A percentile compares a stretch with the other conserved stretches of the same genome.
These are phyloP conservation scores for Corymbia citriodora DNA, from an alignment of 441 rosid species.

Conservation along the genomic window DNA sequence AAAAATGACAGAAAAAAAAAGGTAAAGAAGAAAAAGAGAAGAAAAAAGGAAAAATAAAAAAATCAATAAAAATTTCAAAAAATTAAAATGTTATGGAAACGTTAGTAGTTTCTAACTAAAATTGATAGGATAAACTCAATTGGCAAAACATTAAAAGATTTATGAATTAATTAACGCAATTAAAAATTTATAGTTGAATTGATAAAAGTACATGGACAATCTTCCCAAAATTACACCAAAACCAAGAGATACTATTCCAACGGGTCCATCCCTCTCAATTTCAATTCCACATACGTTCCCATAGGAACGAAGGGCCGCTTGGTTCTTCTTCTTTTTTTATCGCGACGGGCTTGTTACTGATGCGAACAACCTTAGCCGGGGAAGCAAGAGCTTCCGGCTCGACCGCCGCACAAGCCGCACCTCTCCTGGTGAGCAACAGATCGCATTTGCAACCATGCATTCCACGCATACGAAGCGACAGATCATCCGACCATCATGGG, in stretches of 20 bases:
- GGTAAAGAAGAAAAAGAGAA: no score
- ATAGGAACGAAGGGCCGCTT: no score
- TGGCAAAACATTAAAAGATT: no score
- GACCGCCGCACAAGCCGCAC: neutral
- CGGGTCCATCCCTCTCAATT: neutral
- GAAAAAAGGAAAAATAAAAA: no score
- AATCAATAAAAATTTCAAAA: no score
- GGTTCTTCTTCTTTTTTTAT: neutral
- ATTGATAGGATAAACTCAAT: no score
- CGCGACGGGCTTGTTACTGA: neutral
- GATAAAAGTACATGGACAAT: neutral
- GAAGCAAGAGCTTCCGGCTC: neutral
- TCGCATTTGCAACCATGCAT: neutral
- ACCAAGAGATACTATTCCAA: neutral
- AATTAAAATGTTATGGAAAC: no score
- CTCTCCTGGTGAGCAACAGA: neutral
- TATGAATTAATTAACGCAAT: no score
- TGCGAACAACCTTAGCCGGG: neutral
- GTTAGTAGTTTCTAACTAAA: fast-evolving
- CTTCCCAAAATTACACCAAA: neutral
- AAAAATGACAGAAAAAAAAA: no score
- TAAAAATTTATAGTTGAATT: no score
- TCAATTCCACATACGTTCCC: neutral
- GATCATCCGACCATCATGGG: neutral
- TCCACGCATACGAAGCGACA: neutral